Percentiles rank a stretch among this genome's conserved stretches.
phyloP scores from a whole-genome alignment of 257 asterid species.

The Capsicum chinense region DNA sequence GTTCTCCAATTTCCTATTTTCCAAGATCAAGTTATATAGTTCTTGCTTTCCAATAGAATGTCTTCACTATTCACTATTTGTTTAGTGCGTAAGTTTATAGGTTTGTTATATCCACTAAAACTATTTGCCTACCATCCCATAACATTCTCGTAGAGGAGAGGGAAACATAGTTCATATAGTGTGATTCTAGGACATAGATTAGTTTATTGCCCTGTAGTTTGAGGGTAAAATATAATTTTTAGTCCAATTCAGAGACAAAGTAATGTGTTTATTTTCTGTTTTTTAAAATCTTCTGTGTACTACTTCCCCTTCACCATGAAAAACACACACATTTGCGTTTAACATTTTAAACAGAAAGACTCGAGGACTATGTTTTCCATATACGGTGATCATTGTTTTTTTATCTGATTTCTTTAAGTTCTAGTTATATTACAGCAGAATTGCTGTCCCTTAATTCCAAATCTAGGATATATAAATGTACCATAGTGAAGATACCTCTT shows the following conservation, averaged over 20 bases:
- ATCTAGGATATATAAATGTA: background rate
- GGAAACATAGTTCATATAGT: background rate
- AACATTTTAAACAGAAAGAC: too few species aligned
- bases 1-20: too few species aligned
- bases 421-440: background rate
- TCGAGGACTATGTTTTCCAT: background rate
- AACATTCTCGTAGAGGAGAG: too few species aligned
- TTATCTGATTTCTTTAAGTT: background rate
- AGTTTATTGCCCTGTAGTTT: background rate
- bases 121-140: background rate
- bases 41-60: too few species aligned
- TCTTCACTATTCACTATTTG: too few species aligned
- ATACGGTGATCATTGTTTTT: background rate
- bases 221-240: background rate
- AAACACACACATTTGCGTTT: background rate
- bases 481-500: background rate
- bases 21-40: too few species aligned
- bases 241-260: background rate
- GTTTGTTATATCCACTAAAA: background rate
- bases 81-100: too few species aligned
- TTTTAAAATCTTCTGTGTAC: background rate
- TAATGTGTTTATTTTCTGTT: background rate
- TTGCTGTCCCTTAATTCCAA: background rate
- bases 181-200: background rate
- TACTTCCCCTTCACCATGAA: background rate